A percentile compares a stretch with the other conserved stretches of the same genome.
Evolutionary conservation across 2,329 filamentous ascomycete genomes (phyloP).

Genomic region (Xylariaceae sp.): DNA sequence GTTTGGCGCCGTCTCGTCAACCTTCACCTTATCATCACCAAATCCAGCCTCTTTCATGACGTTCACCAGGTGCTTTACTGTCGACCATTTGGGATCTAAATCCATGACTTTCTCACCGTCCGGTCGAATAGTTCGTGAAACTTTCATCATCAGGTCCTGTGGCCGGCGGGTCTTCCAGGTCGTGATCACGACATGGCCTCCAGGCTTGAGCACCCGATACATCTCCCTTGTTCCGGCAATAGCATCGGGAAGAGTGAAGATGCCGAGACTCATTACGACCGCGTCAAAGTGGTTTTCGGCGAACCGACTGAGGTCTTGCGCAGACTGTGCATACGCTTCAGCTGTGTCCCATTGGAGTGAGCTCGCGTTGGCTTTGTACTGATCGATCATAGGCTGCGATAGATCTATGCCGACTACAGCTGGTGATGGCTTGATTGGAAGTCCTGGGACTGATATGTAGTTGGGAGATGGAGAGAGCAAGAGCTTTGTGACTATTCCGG

Average conservation of each 20-base stretch:
- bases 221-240: conserved; percentile 20
- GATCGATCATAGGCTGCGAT: conserved; percentile 17
- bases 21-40: conserved; percentile 6
- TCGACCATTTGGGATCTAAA: conserved; percentile 20
- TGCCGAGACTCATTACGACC: conserved; percentile 22
- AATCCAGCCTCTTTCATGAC: conserved; percentile 21
- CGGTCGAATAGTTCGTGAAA: conserved; percentile 14
- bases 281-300: conserved; percentile 19
- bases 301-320: conserved; percentile 20
- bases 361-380: conserved; percentile 16
- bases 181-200: conserved; percentile 19
- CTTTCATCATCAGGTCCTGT: conserved; percentile 11
- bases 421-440: conserved; percentile 17
- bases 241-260: conserved; percentile 19
- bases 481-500: conserved; percentile 23
- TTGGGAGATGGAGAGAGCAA: conserved; percentile 19
- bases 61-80: conserved; percentile 17
- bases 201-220: conserved; percentile 21
- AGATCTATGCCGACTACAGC: conserved; percentile 21
- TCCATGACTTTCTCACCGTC: conserved; percentile 12
- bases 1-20: conserved; percentile 12
- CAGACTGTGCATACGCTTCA: conserved; percentile 17
- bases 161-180: conserved; percentile 22
- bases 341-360: conserved; percentile 17
- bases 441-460: conserved; percentile 15